Evolutionary conservation across 1,139 yeast species (phyloP).

Genomic region (Scheffersomyces insectosa): DNA sequence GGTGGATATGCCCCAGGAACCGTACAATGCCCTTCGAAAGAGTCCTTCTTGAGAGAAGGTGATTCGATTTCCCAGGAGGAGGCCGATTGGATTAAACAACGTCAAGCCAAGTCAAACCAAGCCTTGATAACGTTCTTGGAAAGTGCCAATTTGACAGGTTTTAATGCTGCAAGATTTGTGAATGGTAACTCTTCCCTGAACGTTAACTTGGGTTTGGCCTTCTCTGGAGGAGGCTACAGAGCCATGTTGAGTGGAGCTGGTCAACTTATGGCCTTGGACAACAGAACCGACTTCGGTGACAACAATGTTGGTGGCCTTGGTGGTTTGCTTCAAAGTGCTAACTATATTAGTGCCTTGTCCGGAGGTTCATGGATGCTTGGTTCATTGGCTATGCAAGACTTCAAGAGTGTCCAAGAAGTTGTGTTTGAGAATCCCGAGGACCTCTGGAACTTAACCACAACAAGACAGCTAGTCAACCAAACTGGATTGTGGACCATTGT

Average conservation of each 20-base stretch:
- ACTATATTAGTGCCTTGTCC: conserved; percentile 39
- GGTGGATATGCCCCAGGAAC: conserved; percentile 66
- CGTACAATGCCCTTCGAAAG: conserved; percentile 53
- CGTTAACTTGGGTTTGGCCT: conserved; percentile 67
- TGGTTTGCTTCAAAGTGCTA: conserved; percentile 40
- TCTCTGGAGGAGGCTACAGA: conserved; percentile 91
- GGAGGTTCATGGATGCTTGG: conserved; percentile 45
- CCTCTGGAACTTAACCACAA: conserved; percentile 37
- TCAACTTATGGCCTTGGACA: conserved; percentile 74
- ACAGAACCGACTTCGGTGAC: conserved; percentile 57
- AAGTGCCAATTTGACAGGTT: conserved; percentile 58
- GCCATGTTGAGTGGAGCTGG: conserved; percentile 95
- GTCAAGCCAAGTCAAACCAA: conserved; percentile 55
- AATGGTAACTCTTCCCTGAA: conserved; percentile 32
- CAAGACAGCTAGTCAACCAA: conserved; percentile 30
- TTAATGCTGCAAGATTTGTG: conserved; percentile 54
- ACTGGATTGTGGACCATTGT: conserved; percentile 21
- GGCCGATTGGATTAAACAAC: conserved; percentile 37
- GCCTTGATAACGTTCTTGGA: conserved; percentile 58
- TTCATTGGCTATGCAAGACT: conserved; percentile 35
- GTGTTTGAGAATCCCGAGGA: conserved; percentile 27
- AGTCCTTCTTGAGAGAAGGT: conserved; percentile 29
- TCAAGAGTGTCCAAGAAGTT: conserved; percentile 35
- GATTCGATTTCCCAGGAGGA: conserved; percentile 38
- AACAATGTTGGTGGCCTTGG: conserved; percentile 44